Evolutionary conservation across 257 asterid species (phyloP), one percentile per base, ranked within the genome.

Genomic region (Gardenia jasminoides): DNA sequence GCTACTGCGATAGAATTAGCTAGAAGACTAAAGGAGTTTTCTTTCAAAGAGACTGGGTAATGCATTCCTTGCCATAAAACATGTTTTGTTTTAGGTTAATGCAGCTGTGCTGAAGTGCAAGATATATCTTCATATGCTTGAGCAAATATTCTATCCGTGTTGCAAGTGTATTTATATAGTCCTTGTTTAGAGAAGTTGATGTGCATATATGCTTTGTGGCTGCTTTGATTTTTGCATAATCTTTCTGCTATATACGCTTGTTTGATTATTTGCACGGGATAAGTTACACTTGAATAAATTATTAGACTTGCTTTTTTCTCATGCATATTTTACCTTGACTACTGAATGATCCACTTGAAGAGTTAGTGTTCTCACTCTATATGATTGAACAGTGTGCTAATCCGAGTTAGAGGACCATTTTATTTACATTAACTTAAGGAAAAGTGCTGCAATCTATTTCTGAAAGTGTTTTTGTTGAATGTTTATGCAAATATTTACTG

Each of bases 1-100:
- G 99, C 99, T 79, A 88, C 98, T 78, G 99, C 92, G 89, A 92
- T 96, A 65, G 98, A 96, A 81, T 82, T 96, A 80, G 98, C 98
- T 62, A 89, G 84, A 82, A 92, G 92, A 79, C 89, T 96, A 89
- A 94, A 96, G 87, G 98, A 94, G 76, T 92, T 94, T 84, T 89
- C 99, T 79, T 86, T 91, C 82, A 92, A 86, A 88, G 98, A 96
- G 84, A 96, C 97, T 19, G 99, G 99, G 99, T 96, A 90, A 30
- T 67, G 80, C 47, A 65, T 3, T 64, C 61, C 79, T 28, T 75
- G 33, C 79, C 26, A 31, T 62, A n/a, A 6, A 62, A 10, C 9
- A 26, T 6, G 12, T 43, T 6, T 46, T 61, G 30, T 41, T 39
- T 46, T 58, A 62, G 33, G 39, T 46, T n/a, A 72, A 15, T 24